Conservation (phyloP, 108 stramenopile species). For the Fragilaria radians region DNA sequence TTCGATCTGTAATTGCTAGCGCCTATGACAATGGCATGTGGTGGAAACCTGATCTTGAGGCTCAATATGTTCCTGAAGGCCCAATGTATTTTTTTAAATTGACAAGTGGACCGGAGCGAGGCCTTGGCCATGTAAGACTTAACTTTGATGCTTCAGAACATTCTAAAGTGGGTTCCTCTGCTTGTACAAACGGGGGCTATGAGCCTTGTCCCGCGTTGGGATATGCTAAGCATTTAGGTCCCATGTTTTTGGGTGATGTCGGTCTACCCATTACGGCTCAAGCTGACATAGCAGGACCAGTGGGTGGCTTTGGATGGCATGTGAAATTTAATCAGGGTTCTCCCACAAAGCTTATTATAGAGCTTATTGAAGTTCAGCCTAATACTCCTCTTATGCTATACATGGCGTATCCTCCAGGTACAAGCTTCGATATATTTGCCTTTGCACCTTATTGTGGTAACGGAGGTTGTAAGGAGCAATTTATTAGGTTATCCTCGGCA, state of each 20-base stretch:
- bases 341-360: conserved; percentile 11
- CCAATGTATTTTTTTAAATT: conserved; percentile 20
- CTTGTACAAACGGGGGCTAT: conserved; percentile 14
- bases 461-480: not conserved
- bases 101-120: conserved; percentile 17
- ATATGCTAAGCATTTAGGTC: conserved; percentile 20
- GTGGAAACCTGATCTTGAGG: conserved; percentile 27
- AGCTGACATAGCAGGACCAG: conserved; percentile 18
- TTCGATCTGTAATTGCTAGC: conserved; percentile 19
- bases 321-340: conserved; percentile 22
- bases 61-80: conserved; percentile 21
- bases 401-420: conserved; percentile 16
- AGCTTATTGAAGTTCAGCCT: conserved; percentile 7
- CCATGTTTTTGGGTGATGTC: conserved; percentile 1
- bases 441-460: conserved; percentile 8
- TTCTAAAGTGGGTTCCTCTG: conserved; percentile 7
- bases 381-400: conserved; percentile 7
- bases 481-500: not conserved
- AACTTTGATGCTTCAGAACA: conserved; percentile 20
- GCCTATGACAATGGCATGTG: conserved; percentile 20
- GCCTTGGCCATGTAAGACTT: conserved; percentile 21
- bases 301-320: conserved; percentile 32
- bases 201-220: conserved; percentile 11
- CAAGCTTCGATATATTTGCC: conserved; percentile 5
- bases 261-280: conserved; percentile 30